Base-by-base conservation (phyloP, 2,329 filamentous ascomycete genomes). In the Colletotrichum eremochloae region DNA sequence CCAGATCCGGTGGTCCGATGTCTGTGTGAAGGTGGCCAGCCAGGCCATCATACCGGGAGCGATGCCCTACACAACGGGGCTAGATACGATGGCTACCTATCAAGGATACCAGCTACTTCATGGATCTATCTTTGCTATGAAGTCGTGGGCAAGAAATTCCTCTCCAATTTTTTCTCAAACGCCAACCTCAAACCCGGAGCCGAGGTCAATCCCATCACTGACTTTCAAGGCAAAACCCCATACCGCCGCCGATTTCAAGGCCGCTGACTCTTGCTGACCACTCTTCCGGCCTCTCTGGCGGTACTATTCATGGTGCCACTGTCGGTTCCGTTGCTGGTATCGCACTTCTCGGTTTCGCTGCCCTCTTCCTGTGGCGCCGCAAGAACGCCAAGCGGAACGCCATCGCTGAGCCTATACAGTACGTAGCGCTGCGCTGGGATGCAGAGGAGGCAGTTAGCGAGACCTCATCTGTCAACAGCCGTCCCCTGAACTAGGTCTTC, bases 241-340 rank as follows among this genome's bases (percentile, higher is more conserved):
- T 74, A 71, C 77, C 36, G 75, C 77, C 40, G 75, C 77, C 31
- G 76, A 74, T 53, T 76, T 75, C 66, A 75, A 76, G 73, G 67
- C 77, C 38, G 74, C 76, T 52, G 74, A 77, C 50, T 75, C 71
- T 24, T 48, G 75, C 74, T 57, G 74, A 76, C 33, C 14, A 36
- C 1, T 29, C 36, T 5, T 74, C 75, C 64, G 79, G 79, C 2
- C 84, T 95, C 14, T 91, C 90, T 18, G 89, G 89, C 29, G 93
- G 92, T 53, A 88, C 89, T 29, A 94, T 95, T 77, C 93, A 93
- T 3, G 93, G 93, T 0, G 91, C 94, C 71, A 92, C 90, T 18
- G 89, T 89, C 31, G 93, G 92, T 55, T 88, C 89, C 29, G 94
- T 95, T 77, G 93, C 93, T 3, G 93, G 93, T 1, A 91, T 94